Evolutionary conservation across 2,329 filamentous ascomycete genomes (phyloP).

Genomic region (Sarocladiaceae sp.): DNA sequence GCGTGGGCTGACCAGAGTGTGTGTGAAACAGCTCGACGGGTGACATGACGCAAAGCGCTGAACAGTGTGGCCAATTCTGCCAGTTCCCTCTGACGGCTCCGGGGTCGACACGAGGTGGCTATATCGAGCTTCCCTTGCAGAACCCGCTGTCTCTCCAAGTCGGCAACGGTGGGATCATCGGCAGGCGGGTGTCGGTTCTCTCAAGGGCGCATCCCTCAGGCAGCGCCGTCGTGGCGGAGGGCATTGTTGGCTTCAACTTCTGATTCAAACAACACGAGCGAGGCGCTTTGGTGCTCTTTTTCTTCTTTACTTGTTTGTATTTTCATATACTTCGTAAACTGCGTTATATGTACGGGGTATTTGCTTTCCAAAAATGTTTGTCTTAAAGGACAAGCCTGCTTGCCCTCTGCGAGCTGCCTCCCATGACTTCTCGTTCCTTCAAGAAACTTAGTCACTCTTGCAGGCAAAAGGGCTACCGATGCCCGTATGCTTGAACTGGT

Average conservation of each 20-base stretch:
- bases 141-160: slow-evolving; percentile 37
- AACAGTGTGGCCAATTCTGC: slow-evolving; percentile 36
- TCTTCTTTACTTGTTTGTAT: background rate
- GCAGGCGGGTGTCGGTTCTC: slow-evolving; percentile 38
- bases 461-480: slow-evolving; percentile 1
- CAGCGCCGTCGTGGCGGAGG: slow-evolving; percentile 34
- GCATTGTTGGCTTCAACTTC: slow-evolving; percentile 44
- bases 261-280: background rate
- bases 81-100: slow-evolving; percentile 22
- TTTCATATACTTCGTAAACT: background rate
- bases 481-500: background rate
- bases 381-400: background rate
- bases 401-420: no score
- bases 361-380: no score
- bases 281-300: background rate
- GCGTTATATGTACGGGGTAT: no score
- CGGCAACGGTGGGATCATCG: slow-evolving; percentile 41
- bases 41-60: slow-evolving; percentile 32
- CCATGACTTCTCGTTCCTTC: no score
- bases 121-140: slow-evolving; percentile 28
- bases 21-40: slow-evolving; percentile 33
- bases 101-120: slow-evolving; percentile 10
- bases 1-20: background rate
- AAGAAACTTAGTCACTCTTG: background rate
- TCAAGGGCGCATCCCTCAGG: slow-evolving; percentile 14